Evolutionary conservation across 176 grass and related monocot species (phyloP), one percentile per base, ranked within the genome.

Genomic region (Avena sativa): DNA sequence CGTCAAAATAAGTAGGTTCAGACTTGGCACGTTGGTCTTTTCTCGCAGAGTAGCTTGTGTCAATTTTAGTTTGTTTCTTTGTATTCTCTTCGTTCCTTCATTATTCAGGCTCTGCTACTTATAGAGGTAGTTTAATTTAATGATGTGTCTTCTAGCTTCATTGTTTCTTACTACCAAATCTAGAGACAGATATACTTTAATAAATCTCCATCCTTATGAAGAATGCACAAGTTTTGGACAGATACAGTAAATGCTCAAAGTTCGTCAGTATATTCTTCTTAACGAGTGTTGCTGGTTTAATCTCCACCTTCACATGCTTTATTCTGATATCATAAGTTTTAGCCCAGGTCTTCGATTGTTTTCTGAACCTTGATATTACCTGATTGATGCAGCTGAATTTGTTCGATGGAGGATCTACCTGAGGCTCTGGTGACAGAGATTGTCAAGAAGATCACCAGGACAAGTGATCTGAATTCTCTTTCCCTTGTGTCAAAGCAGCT

Each of bases 391-490:
- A 74, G 71, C 71, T 50, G 71, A 48, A 74, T 74, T 73, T 82
- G 43, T 25, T 72, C 19, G 25, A 89, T 90, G 93, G 90, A 88
- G 59, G 51, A 86, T 83, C 82, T 95, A 36, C 93, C 85, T 2
- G 81, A 88, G 25, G 72, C 57, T 63, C 53, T 95, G 5, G 25
- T 95, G 44, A 52, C 46, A 61, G 88, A 95, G 40, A 92, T 95
- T 61, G 4, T 92, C 64, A 90, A 84, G 76, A 88, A 83, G 75
- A 81, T 95, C 32, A n/a, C 68, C 44, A 71, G n/a, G 71, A 79
- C 51, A 88, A 73, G 53, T 20, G 90, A 95, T 71, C 82, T 79
- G n/a, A 92, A 86, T 80, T 95, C 90, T 32, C 13, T 92, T 63
- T 88, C 93, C 21, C 87, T 92, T 19, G 85, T 80, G 10, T 84